Base-by-base conservation (phyloP, 352 stramenopile species). In the Halophytophthora polymorphica region DNA sequence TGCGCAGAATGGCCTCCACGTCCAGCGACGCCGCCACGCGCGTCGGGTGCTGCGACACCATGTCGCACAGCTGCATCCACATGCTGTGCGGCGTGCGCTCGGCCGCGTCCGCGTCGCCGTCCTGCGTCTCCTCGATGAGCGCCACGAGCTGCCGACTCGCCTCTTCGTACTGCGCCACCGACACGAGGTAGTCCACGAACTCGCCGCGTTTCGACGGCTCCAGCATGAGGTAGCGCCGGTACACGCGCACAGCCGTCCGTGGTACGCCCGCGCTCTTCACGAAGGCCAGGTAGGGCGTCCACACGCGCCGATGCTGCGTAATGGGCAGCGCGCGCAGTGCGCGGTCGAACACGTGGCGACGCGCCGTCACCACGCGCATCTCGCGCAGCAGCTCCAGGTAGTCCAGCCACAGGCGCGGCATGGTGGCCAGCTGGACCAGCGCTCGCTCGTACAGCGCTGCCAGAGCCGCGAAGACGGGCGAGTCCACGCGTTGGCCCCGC, bases 271-370 rank as follows among this genome's bases (percentile, higher is more conserved):
- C 67, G 12, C 74, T 67, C 57, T 93, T 82, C 38, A 96, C 83
- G 60, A 97, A 99, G 29, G 72, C 60, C 29, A 98, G 49, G 50
- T 98, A 98, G 28, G 85, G 68, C 36, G 71, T 72, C 98, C 97
- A 99, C 15, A 99, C 81, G 41, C 93, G 86, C 38, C 97, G 77
- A 75, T 99, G 97, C 71, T 99, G 97, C 33, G 95, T 99, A 50
- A 99, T 93, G 2, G 98, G 97, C 31, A 99, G 76, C 19, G 93
- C 84, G 15, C 96, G 77, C 6, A 99, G 80, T 23, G 96, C 93
- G 50, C 95, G 83, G 75, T 99, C 96, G 50, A 99, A 98, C 21
- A 90, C 83, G 33, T 83, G 82, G 19, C 97, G 88, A 18, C 73
- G 71, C 21, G 61, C 50, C 8, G 90, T 98, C 43, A 96, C 80